These are phyloP conservation scores for Septoria linicola DNA, from an alignment of 2,329 filamentous ascomycete genomes.

Conservation along the genomic window DNA sequence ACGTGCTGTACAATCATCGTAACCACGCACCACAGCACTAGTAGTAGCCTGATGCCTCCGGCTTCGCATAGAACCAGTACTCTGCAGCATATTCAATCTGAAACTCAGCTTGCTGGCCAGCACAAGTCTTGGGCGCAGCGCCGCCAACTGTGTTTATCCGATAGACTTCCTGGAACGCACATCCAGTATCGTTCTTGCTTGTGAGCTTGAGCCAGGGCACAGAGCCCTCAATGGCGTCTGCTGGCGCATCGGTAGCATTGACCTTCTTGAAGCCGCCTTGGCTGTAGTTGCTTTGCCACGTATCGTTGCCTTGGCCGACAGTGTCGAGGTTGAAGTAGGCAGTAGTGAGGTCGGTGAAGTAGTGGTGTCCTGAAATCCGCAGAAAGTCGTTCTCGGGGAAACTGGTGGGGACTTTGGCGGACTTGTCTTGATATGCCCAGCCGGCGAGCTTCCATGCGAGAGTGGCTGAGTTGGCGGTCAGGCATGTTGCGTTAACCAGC, in stretches of 20 bases:
- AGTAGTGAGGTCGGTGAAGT: constrained; percentile 68
- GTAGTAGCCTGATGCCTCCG: neutral
- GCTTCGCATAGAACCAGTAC: constrained; percentile 61
- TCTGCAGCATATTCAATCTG: constrained; percentile 77
- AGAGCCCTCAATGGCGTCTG: constrained; percentile 58
- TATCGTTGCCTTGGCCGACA: constrained; percentile 29
- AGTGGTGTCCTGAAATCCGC: constrained; percentile 71
- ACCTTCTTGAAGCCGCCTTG: constrained; percentile 66
- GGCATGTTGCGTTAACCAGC: constrained; percentile 84
- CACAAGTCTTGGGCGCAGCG: constrained; percentile 69
- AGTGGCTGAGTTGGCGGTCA: constrained; percentile 67
- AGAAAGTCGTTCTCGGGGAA: constrained; percentile 56
- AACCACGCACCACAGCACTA: too few species aligned
- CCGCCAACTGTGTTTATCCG: constrained; percentile 82
- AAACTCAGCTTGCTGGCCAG: constrained; percentile 62
- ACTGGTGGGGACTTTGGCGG: constrained; percentile 52
- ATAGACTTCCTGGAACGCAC: constrained; percentile 74
- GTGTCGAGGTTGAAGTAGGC: constrained; percentile 80
- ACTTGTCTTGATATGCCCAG: constrained; percentile 61
- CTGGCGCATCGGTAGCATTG: constrained; percentile 61
- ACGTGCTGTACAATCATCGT: neutral
- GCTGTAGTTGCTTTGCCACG: constrained; percentile 46
- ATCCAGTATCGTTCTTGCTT: constrained; percentile 48
- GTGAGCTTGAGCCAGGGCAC: constrained; percentile 78
- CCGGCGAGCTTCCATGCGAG: constrained; percentile 64